Evolutionary conservation across 1,284 basidiomycete genomes (phyloP).

Genomic region (Porogramme epimiltina): DNA sequence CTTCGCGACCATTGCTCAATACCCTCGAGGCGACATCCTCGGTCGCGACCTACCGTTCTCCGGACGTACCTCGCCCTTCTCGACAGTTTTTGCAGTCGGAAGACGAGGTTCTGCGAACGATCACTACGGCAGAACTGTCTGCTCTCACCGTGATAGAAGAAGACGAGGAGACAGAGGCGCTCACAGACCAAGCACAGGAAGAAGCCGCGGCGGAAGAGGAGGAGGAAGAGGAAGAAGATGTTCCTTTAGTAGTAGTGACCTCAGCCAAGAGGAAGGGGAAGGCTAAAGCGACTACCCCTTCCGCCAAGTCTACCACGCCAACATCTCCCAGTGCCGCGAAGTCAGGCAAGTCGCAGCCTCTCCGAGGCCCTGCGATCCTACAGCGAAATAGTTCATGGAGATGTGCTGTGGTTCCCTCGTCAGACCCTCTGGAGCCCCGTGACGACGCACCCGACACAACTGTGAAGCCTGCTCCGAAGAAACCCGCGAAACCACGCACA

Average conservation of each 20-base stretch:
- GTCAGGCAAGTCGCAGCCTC: no score
- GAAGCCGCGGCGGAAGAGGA: neutral
- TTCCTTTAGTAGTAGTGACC: conserved; percentile 21
- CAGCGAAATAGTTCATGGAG: conserved; percentile 10
- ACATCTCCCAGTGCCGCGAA: no score
- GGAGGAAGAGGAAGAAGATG: conserved; percentile 22
- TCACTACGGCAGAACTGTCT: conserved; percentile 4
- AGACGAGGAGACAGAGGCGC: neutral
- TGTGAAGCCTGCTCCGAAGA: conserved; percentile 3
- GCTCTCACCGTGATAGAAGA: conserved; percentile 3
- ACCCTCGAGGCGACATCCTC: neutral
- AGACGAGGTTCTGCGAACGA: conserved; percentile 14
- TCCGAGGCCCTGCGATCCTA: neutral
- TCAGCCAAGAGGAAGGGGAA: conserved; percentile 20
- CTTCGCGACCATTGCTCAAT: no score
- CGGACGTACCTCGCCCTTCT: neutral
- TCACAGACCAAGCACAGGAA: neutral
- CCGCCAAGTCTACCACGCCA: neutral
- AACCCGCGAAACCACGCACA: conserved; percentile 10
- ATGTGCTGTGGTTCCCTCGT: conserved; percentile 20
- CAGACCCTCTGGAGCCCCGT: conserved; percentile 19
- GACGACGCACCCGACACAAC: neutral
- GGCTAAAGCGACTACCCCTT: conserved; percentile 4
- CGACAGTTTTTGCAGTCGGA: conserved; percentile 12
- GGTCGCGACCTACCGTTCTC: neutral